Evolutionary conservation across 805 yeast species (phyloP), one percentile per base, ranked within the genome.

Genomic region (Yamadazyma nakazawae): DNA sequence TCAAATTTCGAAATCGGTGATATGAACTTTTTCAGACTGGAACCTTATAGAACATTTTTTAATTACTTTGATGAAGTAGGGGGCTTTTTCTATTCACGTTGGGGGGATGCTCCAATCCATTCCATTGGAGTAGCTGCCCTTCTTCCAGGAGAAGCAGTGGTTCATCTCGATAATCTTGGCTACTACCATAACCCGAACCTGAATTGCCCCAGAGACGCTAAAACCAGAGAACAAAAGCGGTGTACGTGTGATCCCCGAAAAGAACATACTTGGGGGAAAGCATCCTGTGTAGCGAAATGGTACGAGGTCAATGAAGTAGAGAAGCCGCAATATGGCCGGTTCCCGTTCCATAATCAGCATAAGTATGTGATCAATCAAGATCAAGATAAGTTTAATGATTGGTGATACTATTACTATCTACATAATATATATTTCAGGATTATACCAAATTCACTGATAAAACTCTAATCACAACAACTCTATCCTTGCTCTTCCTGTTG

Each of bases 31-130:
- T 87, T 88, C 87, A 75, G 94, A 61, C 66, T 79, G 19, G 79
- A 82, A 43, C 87, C 88, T 5, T 88, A 89, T 62, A 55, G 66
- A 38, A 75, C 78, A 46, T 89, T 83, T 65, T 89, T 89, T 57
- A 84, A 85, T 14, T 70, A 75, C 56, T 75, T 88, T 58, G 96
- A 88, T 66, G 63, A 78, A 52, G 78, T 84, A 12, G 96, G 96
- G 62, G 96, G 96, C 12, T 88, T 89, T 70, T 88, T 85, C 70
- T 88, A 88, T 65, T 89, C 86, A 70, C 78, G 96, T 65, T 88
- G 96, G 96, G 96, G 96, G 56, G 96, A 88, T 67, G 96, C 96
- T 19, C 96, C 96, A 30, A 84, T 88, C 41, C 96, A 88, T 66
- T 85, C 95, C 5, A 81, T 88, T 57, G 96, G 92, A 26, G 96